phyloP scores from a whole-genome alignment of 306 rosid genomes.

The Inga oerstediana region DNA sequence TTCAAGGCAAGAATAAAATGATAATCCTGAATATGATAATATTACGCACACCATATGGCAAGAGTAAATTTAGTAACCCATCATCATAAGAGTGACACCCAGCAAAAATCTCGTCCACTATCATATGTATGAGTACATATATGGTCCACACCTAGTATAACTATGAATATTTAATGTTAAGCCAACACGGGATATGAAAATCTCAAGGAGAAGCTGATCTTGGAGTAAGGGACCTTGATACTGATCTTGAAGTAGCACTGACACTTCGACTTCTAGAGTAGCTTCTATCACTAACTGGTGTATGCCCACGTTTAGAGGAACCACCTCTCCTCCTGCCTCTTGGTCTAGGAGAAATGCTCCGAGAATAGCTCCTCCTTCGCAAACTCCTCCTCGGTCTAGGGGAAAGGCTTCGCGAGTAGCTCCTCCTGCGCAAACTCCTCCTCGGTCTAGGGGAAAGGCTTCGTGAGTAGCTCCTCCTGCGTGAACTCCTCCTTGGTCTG shows the following conservation, averaged over 20 bases:
- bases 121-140: not conserved
- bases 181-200: not conserved
- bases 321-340: constrained; percentile 40
- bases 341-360: constrained; percentile 37
- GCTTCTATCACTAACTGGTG: constrained; percentile 2
- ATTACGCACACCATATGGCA: not conserved
- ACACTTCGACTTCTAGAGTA: constrained; percentile 48
- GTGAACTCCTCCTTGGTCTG: constrained; percentile 34
- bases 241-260: constrained; percentile 59
- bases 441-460: constrained; percentile 52
- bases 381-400: too few relatives aligned
- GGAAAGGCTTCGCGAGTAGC: too few relatives aligned
- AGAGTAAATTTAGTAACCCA: not conserved
- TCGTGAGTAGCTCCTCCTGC: constrained; percentile 40
- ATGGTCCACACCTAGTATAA: not conserved
- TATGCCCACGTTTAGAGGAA: constrained; percentile 23
- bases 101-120: constrained; percentile 16
- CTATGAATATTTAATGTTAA: not conserved
- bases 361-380: constrained; percentile 42
- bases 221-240: constrained; percentile 64
- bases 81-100: not conserved
- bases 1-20: too few relatives aligned
- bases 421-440: constrained; percentile 24
- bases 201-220: constrained; percentile 48
- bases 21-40: not conserved